Percentiles rank a stretch among this genome's conserved stretches.
phyloP scores from a whole-genome alignment of 106 monocot genomes.

The Acorus calamus region DNA sequence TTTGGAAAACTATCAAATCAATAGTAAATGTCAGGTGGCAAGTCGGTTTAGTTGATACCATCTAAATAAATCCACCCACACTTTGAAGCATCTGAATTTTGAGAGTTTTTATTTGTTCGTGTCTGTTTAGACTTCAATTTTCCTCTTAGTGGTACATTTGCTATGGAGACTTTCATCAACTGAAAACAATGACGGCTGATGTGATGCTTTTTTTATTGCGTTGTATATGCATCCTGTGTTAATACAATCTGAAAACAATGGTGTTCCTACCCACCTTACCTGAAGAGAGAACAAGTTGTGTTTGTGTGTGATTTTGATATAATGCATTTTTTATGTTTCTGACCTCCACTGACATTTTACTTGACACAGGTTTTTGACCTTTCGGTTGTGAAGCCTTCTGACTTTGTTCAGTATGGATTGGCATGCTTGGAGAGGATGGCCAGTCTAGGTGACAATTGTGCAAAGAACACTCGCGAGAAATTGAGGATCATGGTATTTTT shows the following conservation, averaged over 20 bases:
- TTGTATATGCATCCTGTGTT: too few relatives aligned
- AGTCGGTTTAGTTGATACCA: background rate
- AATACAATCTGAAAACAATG: too few relatives aligned
- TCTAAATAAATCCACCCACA: too few relatives aligned
- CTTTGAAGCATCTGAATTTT: too few relatives aligned
- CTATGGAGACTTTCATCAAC: too few relatives aligned
- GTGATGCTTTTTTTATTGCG: too few relatives aligned
- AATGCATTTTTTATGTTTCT: background rate
- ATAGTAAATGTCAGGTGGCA: background rate
- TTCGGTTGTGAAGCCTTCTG: conserved; percentile 54
- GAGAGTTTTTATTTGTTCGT: background rate
- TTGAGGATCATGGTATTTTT: conserved; percentile 63
- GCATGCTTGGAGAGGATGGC: conserved; percentile 59
- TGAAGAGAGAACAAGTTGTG: too few relatives aligned
- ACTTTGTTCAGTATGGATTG: conserved; percentile 62
- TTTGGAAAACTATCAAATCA: too few relatives aligned
- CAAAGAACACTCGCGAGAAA: conserved; percentile 42
- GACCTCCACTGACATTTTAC: background rate
- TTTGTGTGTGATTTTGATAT: background rate
- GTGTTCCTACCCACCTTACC: too few relatives aligned
- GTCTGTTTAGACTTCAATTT: background rate
- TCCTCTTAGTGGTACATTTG: too few relatives aligned
- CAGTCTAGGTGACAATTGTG: conserved; percentile 41
- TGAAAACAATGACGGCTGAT: too few relatives aligned
- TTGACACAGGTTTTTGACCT: conserved; percentile 70